These are phyloP conservation scores for Candida alai DNA, from an alignment of 805 yeast species.

Conservation along the genomic window DNA sequence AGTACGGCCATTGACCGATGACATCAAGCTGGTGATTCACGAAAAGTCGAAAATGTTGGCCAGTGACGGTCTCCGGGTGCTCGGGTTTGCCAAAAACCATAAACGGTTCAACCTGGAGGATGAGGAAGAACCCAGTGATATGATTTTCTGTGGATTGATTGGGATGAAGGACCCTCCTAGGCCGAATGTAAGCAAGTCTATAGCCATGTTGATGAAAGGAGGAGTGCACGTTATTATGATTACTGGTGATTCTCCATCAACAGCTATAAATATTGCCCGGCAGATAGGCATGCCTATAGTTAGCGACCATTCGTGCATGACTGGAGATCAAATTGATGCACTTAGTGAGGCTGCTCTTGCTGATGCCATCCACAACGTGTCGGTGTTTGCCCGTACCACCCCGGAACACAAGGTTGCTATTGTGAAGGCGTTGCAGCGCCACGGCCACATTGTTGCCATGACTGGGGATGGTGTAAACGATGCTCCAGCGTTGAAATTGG, in stretches of 20 bases:
- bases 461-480: conserved; percentile 99
- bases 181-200: conserved; percentile 72
- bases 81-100: conserved; percentile 66
- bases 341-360: conserved; percentile 72
- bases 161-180: conserved; percentile 99
- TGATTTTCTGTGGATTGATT: conserved; percentile 78
- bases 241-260: conserved; percentile 89
- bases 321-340: conserved; percentile 77
- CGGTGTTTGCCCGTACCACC: conserved; percentile 91
- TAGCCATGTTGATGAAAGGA: conserved; percentile 75
- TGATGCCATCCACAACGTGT: conserved; percentile 72
- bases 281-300: conserved; percentile 85
- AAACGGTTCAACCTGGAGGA: conserved; percentile 21
- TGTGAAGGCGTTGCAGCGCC: conserved; percentile 81
- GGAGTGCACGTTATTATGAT: conserved; percentile 98
- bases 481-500: conserved; percentile 96
- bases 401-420: conserved; percentile 91
- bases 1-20: conserved; percentile 53
- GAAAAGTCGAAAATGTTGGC: conserved; percentile 67
- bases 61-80: conserved; percentile 77
- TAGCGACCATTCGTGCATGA: conserved; percentile 65
- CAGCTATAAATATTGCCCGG: conserved; percentile 80
- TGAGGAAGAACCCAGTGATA: conserved; percentile 47
- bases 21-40: conserved; percentile 43
- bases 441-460: conserved; percentile 97